A percentile compares a stretch with the other conserved stretches of the same genome.
These are phyloP conservation scores for Coemansia asiatica DNA, from an alignment of 192 early-diverging fungal species.

Conservation along the genomic window DNA sequence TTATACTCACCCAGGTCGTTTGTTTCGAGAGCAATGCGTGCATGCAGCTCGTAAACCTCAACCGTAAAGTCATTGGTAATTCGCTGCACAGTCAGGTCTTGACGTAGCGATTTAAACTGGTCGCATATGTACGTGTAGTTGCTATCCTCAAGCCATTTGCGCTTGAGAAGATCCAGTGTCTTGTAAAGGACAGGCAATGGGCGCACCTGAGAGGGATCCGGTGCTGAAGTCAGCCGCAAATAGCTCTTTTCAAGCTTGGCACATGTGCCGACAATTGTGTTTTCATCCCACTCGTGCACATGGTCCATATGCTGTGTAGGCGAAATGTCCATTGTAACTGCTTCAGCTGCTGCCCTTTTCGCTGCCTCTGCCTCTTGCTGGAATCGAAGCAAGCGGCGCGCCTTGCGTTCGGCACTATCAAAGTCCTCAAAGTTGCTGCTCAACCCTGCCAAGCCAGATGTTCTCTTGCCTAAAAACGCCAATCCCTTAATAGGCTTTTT, in stretches of 20 bases:
- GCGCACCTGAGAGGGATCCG: constrained; percentile 91
- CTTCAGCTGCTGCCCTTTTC: constrained; percentile 29
- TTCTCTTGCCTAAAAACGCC: constrained; percentile 14
- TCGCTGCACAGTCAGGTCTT: constrained; percentile 95
- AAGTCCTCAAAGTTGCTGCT: constrained; percentile 18
- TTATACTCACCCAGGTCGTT: constrained; percentile 98
- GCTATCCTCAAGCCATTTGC: constrained; percentile 77
- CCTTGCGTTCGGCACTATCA: constrained; percentile 48
- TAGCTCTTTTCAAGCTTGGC: constrained; percentile 87
- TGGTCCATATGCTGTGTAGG: constrained; percentile 51
- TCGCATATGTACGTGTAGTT: constrained; percentile 97
- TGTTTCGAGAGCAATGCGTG: constrained; percentile 93
- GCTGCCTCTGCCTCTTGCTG: constrained; percentile 37
- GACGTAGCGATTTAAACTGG: constrained; percentile 94
- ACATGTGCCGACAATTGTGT: constrained; percentile 89
- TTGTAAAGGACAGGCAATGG: constrained; percentile 75
- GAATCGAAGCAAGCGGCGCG: constrained; percentile 42
- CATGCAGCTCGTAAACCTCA: constrained; percentile 92
- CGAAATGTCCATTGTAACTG: constrained; percentile 20
- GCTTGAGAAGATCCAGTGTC: constrained; percentile 74
- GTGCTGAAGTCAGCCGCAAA: constrained; percentile 87
- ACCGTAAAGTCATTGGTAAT: constrained; percentile 94
- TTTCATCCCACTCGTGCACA: constrained; percentile 75
- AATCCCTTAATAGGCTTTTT: background rate
- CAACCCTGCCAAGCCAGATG: constrained; percentile 15